Evolutionary conservation across 2,329 filamentous ascomycete species (phyloP), one percentile per base, ranked within the genome.

Genomic region (Bretziella fagacearum): DNA sequence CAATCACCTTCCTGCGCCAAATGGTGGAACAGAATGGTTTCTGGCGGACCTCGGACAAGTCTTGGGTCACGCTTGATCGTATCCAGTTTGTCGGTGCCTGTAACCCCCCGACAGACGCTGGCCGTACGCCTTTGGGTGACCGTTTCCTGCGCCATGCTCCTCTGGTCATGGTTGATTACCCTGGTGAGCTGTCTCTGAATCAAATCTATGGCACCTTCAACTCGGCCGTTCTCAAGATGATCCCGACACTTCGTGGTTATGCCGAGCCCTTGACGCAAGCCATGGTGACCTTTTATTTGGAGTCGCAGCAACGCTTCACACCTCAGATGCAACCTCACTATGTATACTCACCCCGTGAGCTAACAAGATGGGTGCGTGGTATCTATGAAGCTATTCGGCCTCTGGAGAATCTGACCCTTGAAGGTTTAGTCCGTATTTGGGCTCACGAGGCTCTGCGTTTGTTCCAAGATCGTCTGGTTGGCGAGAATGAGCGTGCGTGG

Each of bases 141-240:
- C 75, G 91, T 55, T 99, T 98, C 74, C 71, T 99, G 54, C 79
- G 93, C 50, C 93, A 99, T 62, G 86, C 91, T 13, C 91, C 91
- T n/a, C 75, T 99, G 47, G 83, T 99, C 63, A 98, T 99, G 93
- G 93, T 99, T 35, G 91, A 98, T 59, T 99, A 99, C 58, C 91
- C 91, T 51, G 91, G 93, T 57, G 86, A 98, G 65, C 70, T 86
- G 36, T 98, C 93, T 3, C 74, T 99, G 30, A 81, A 80, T 55
- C 91, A 99, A 61, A 99, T 99, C 55, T 99, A 99, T 59, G 91
- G 93, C 55, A 96, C 93, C 0, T 98, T 98, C 73, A 98, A 93
- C 60, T 82, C 75, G 47, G 91, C 93, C 7, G 78, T 98, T 36
- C 79, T 99, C 59, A 99, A 99, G 70, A 91, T 98, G 52, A 81